Evolutionary conservation across 83 land plant species (phyloP).

Genomic region (Larix sibirica): DNA sequence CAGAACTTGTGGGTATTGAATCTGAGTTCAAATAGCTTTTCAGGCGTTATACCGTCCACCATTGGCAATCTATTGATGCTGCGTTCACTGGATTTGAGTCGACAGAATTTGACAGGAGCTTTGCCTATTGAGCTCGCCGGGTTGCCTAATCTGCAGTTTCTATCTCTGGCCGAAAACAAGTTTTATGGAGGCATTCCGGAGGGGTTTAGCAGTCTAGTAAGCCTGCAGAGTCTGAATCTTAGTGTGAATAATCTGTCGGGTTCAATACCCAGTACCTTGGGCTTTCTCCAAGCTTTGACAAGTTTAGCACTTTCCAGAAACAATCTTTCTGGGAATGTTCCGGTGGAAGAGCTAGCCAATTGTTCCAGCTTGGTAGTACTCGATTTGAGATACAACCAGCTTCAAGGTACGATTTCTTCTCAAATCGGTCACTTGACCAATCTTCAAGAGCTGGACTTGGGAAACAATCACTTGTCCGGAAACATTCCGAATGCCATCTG

Average conservation of each 20-base stretch:
- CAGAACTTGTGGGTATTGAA: constrained; percentile 47
- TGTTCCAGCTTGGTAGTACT: constrained; percentile 51
- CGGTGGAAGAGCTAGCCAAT: constrained; percentile 53
- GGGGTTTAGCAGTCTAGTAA: constrained; percentile 56
- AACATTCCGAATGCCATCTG: constrained; percentile 48
- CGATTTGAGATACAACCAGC: constrained; percentile 39
- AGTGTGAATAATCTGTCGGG: constrained; percentile 51
- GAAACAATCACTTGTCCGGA: constrained; percentile 57
- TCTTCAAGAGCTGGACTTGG: constrained; percentile 46
- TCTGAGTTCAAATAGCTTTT: constrained; percentile 56
- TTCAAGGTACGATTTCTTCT: constrained; percentile 56
- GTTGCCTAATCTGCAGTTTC: constrained; percentile 51
- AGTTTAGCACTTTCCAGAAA: constrained; percentile 64
- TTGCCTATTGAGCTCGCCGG: constrained; percentile 61
- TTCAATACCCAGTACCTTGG: constrained; percentile 51
- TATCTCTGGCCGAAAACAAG: constrained; percentile 57
- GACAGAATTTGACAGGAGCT: constrained; percentile 60
- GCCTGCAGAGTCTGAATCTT: constrained; percentile 46
- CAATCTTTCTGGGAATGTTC: constrained; percentile 55
- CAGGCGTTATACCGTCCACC: constrained; percentile 62
- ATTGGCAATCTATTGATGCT: constrained; percentile 58
- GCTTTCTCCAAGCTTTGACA: constrained; percentile 41
- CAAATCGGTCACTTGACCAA: constrained; percentile 38
- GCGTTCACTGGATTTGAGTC: constrained; percentile 66
- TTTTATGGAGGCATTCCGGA: constrained; percentile 67